These are phyloP conservation scores for Margaritispora aquatica DNA, from an alignment of 495 filamentous ascomycete species.

Conservation along the genomic window DNA sequence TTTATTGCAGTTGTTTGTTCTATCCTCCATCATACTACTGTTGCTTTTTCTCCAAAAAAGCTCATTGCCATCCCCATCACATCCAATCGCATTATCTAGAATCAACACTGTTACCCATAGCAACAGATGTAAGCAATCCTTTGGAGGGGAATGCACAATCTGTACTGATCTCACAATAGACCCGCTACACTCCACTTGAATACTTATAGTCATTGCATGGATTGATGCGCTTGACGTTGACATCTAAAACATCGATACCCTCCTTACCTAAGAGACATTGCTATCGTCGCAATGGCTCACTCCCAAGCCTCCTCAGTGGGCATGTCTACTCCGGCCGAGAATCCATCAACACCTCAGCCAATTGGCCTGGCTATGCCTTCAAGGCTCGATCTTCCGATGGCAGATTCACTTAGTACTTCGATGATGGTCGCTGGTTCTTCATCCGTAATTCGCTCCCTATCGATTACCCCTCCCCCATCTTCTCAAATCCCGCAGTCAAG, in stretches of 20 bases:
- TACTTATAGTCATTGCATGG: neutral
- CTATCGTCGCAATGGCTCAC: constrained; percentile 14
- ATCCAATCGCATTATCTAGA: neutral
- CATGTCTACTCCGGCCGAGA: constrained; percentile 10
- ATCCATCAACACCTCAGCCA: constrained; percentile 19
- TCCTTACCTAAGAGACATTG: neutral
- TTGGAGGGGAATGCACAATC: neutral
- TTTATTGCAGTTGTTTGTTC: neutral
- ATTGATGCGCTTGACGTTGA: neutral
- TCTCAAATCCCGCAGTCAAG: constrained; percentile 40
- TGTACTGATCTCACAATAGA: neutral
- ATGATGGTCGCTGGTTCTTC: constrained; percentile 14
- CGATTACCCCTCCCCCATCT: constrained; percentile 70
- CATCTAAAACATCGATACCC: neutral
- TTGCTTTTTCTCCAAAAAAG: no score
- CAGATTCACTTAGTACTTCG: constrained; percentile 15
- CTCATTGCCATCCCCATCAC: no score
- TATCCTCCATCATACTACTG: neutral
- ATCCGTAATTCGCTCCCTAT: constrained; percentile 29
- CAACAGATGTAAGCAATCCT: neutral
- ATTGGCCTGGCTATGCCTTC: constrained; percentile 8
- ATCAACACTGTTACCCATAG: neutral
- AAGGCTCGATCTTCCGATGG: constrained; percentile 1
- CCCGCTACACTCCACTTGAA: neutral
- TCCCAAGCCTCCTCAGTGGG: constrained; percentile 17